Base-by-base conservation (phyloP, 2,329 filamentous ascomycete species). In the Hypoxylon sp. region DNA sequence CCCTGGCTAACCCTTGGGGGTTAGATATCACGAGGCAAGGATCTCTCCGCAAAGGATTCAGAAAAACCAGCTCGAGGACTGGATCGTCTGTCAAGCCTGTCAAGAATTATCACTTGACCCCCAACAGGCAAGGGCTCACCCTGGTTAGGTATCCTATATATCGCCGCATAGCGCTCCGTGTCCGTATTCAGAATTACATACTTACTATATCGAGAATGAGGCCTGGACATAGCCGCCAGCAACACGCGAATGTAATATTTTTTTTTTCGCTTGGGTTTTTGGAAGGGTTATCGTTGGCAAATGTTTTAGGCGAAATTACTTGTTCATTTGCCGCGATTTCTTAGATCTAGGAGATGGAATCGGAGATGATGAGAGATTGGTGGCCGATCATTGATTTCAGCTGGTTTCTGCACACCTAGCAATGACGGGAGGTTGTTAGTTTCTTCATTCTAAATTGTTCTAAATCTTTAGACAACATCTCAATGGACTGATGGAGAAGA, bases 171-270 rank as follows among this genome's bases (percentile, higher is more conserved):
- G 67, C 31, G 50, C 62, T 71, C 66, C 66, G 69, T 63, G 60
- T 66, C 66, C 66, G 55, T 71, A 66, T 71, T 58, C 48, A 69
- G 69, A 69, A 63, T 68, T 66, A 48, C 26, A 48, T 29, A 57
- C 14, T 22, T 37, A 37, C 31, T 35, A 63, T 54, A 61, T 71
- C 33, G 63, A 46, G 54, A 67, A 26, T 48, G 66, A 70, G 67
- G 69, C 69, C 70, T 65, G 31, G 61, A 33, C 63, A 58, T 59
- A 71, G 60, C 52, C 58, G 59, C 66, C 59, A 64, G 42, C 44
- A 59, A 63, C 53, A 57, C 33, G 37, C 37, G 17, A 31, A 59
- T 22, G n/a, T 50, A 44, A 39, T 51, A 53, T 46, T 31, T 66
- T 65, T n/a, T n/a, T 64, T 52, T 47, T 63, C 37, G 37, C 47